Evolutionary conservation across 1,139 yeast species (phyloP), one percentile per base, ranked within the genome.

Genomic region (Taphrina confusa): DNA sequence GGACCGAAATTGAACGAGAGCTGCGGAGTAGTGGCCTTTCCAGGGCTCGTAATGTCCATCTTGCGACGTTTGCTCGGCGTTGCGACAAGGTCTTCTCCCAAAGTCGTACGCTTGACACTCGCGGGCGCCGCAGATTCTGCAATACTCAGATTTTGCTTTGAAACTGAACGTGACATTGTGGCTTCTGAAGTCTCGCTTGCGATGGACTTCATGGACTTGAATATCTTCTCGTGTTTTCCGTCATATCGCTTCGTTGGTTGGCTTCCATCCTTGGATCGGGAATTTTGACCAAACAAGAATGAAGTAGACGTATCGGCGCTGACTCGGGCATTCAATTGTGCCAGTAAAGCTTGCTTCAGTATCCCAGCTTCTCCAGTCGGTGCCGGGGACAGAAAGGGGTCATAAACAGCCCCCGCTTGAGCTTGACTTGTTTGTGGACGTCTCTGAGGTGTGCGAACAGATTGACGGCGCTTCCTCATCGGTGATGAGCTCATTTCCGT

Each of bases 321-420:
- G 5, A 52, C 46, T 22, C 57, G 31, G 16, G 57, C 57, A 40
- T 52, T 52, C 31, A 52, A 40, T 31, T 52, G 57, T 23, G 45
- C 49, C 23, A 52, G 16, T 9, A 52, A 40, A 8, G 57, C 23
- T 36, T 52, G 49, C 49, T 52, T 52, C 37, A 52, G 40, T 23
- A 52, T 52, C 4, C 27, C 40, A n/a, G 56, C 46, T 16, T 23
- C 25, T 6, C 30, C 36, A 4, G 34, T 6, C 22, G 8, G 37
- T 2, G 37, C 25, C 1, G 37, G 4, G 2, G 46, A 23, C 18
- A 42, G 18, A 27, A 45, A 45, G 23, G 50, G 50, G 20, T 45
- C 50, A 37, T 28, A 45, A 2, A 37, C 14, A 4, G 34, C 23
- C 20, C 30, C 50, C 6, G 27, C 14, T 14, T 12, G 46, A 23